Base-by-base conservation (phyloP, 306 rosid genomes). In the Malus sylvestris region DNA sequence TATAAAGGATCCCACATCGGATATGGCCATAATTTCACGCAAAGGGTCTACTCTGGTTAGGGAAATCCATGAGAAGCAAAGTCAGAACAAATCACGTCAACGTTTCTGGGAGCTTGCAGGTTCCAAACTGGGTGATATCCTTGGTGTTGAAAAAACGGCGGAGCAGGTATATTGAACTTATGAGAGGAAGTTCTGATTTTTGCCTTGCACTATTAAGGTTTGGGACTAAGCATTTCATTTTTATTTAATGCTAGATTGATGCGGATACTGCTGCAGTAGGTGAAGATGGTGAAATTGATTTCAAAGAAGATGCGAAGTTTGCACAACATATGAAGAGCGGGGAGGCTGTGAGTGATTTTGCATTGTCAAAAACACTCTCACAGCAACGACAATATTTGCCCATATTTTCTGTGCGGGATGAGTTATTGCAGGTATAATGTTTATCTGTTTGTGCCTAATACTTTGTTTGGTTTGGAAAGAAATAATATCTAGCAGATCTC, bases 61-160 rank as follows among this genome's bases (percentile, higher is more conserved):
- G 80, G 98, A 95, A 85, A 88, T 88, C 70, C 97, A 89, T 58
- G 98, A 95, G 83, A 95, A 95, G 70, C 97, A 95, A 86, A 95
- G 97, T 80, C 40, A 18, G 79, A 92, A 90, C 76, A 95, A 95
- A 70, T 95, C 98, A 79, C 98, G 97, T 59, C 98, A 95, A 80
- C 97, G 97, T 63, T 95, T 95, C 85, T 95, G 98, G 98, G 98
- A 95, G 89, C 97, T 95, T 76, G 98, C 98, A 32, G 98, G 98
- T 80, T 95, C 98, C 62, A 95, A 89, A 85, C 97, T 95, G 78
- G 98, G 98, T 75, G 92, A 95, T 79, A 95, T 95, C 51, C 95
- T 95, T 25, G 97, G 97, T 53, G 97, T 95, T 78, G 97, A 92
- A 70, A 95, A 95, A 83, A 79, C 97, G 8, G 98, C 95, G 6